Conservation (phyloP, 768 basidiomycete genomes). For the Neoboletus subvelutipes region DNA sequence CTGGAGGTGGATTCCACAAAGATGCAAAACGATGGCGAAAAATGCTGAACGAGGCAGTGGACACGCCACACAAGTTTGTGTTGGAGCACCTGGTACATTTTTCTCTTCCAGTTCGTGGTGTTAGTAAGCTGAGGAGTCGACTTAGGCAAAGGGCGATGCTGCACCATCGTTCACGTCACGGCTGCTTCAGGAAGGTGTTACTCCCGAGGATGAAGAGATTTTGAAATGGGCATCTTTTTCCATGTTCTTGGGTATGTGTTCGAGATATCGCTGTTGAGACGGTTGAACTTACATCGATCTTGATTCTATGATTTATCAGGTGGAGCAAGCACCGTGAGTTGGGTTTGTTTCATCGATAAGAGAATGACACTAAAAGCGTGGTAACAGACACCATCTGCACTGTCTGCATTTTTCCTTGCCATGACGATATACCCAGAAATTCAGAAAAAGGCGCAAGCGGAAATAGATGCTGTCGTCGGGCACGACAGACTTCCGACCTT, state of each 20-base stretch:
- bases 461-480: conserved; percentile 13
- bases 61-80: conserved; percentile 6
- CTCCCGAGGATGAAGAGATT: conserved; percentile 10
- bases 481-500: conserved; percentile 12
- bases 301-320: conserved; percentile 20
- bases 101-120: not conserved
- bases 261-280: not conserved
- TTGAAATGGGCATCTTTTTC: conserved; percentile 18
- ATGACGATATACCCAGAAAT: conserved; percentile 14
- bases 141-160: conserved; percentile 11
- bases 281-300: not conserved
- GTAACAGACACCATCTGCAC: conserved; percentile 16
- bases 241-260: conserved; percentile 17
- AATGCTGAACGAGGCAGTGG: conserved; percentile 1
- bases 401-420: conserved; percentile 21
- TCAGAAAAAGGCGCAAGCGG: conserved; percentile 10
- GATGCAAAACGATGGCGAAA: conserved; percentile 5
- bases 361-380: not conserved
- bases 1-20: conserved; percentile 20
- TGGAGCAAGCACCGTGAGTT: conserved; percentile 14
- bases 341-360: conserved; percentile 26
- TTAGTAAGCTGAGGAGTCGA: not conserved
- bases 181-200: conserved; percentile 5
- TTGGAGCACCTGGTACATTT: conserved; percentile 16
- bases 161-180: conserved; percentile 14